Base-by-base conservation (phyloP, 2,329 filamentous ascomycete species). In the Phialocephala subalpina region DNA sequence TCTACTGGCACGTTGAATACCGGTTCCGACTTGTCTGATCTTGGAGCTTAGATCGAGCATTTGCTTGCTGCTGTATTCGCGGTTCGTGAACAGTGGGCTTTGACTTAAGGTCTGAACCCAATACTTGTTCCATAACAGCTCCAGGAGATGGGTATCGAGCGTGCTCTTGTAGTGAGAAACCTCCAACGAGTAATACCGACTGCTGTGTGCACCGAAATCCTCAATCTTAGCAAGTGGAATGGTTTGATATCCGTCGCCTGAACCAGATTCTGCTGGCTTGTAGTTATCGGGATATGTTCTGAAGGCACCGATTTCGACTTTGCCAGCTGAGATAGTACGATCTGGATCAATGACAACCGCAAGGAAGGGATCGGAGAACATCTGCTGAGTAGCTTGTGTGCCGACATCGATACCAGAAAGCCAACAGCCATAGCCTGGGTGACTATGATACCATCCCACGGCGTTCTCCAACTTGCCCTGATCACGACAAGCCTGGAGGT, bases 351-450 rank as follows among this genome's bases (percentile, higher is more conserved):
- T 93, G 71, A 99, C 96, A 60, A 99, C 92, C 40, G 96, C 96
- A 60, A 97, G 87, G 80, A 97, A 98, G 1, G 96, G 96, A 74
- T 97, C 96, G 64, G 90, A 88, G 79, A 90, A 95, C 70, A 85
- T 82, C 81, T 99, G 96, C 80, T 97, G 94, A 75, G 91, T 89
- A 71, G 87, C 85, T 79, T 99, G 92, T 2, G 96, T 99, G 62
- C 86, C 86, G 60, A 99, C 96, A 77, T 99, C 96, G 79, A 99
- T 98, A 65, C 96, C 96, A 42, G 91, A 94, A 29, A 99, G 86
- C 96, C 96, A 99, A 84, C 96, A 99, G 53, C 96, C 96, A 78
- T 99, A 99, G 29, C 96, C 96, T 0, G 96, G 96, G 78, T 99
- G 96, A 72, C 91, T 95, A 80, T 99, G 96, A 79, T 99, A 99